These are phyloP conservation scores for Fusarium domesticum DNA, from an alignment of 2,329 filamentous ascomycete species.

Conservation along the genomic window DNA sequence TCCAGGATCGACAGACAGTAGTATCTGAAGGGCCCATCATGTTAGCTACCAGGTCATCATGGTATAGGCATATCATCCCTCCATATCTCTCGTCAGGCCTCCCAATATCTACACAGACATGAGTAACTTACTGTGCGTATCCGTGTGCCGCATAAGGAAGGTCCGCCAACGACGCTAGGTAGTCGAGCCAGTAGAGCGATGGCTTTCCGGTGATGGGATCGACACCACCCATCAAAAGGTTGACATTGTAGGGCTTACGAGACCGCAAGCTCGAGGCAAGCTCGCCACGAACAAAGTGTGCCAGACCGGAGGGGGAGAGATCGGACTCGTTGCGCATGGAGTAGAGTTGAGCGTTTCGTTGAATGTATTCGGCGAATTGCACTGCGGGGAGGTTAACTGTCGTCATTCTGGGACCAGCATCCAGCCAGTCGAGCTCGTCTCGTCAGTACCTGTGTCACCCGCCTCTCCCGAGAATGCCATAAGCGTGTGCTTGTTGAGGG, in stretches of 20 bases:
- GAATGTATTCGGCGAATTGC: conserved; percentile 98
- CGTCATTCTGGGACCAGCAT: conserved; percentile 6
- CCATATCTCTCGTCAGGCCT: background rate
- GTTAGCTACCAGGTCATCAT: conserved; percentile 30
- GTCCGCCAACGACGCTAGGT: conserved; percentile 82
- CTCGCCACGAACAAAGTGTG: conserved; percentile 91
- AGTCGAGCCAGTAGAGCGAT: conserved; percentile 94
- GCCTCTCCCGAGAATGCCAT: conserved; percentile 96
- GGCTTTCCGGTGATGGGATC: conserved; percentile 91
- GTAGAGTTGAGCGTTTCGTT: conserved; percentile 97
- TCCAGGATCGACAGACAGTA: conserved; percentile 97
- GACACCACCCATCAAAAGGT: conserved; percentile 89
- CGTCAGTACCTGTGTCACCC: conserved; percentile 75
- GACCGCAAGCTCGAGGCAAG: conserved; percentile 87
- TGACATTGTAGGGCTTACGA: conserved; percentile 93
- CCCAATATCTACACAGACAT: background rate
- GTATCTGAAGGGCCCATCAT: conserved; percentile 56
- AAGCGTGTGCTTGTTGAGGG: conserved; percentile 88
- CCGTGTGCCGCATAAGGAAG: conserved; percentile 96
- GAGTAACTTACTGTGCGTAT: conserved; percentile 78
- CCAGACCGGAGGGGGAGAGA: conserved; percentile 82
- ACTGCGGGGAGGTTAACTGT: conserved; percentile 53
- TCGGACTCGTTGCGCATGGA: conserved; percentile 97
- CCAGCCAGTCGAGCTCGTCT: conserved; percentile 1
- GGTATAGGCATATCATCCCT: no score